Base-by-base conservation (phyloP, 345 rosid species). In the Iberis pinnata region DNA sequence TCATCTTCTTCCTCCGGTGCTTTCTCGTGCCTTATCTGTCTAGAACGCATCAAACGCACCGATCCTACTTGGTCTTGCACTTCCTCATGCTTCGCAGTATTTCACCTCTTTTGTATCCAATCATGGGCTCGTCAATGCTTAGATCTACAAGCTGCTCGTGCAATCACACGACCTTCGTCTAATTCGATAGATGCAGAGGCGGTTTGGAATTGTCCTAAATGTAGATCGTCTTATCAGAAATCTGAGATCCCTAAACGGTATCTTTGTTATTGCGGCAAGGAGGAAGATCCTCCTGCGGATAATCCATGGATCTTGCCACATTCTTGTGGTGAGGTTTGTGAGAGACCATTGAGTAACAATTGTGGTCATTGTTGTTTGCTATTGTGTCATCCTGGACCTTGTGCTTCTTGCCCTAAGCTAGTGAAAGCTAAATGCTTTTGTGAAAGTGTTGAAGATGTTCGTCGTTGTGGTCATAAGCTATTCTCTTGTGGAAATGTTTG, bases 61-160 rank as follows among this genome's bases (percentile, higher is more conserved):
- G 89, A 92, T 52, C 93, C 93, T 3, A 80, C 95, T 13, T 92
- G 95, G 95, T 83, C 90, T 52, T 92, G 96, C 67, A 70, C 80
- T 55, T 74, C 86, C 41, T 70, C 78, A 39, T 87, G 95, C 75
- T 82, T 71, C 81, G 79, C 79, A 15, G 74, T 88, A 40, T 84
- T 87, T 69, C 95, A 87, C 72, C 89, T 90, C 56, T 33, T 73
- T 69, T 87, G 98, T 52, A 84, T 90, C 74, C 95, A 87, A 16
- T 83, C 86, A 53, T 84, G 93, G 98, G 88, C 95, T 14, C 88
- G 89, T 55, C 98, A 87, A 35, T 65, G 92, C 49, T 72, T 76
- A 37, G 84, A 79, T 42, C 79, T 80, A 64, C 74, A 86, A 39
- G 80, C 95, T 12, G 75, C 79, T 0, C 89, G 95, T 38, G 80